Conservation (phyloP, 2,329 filamentous ascomycete genomes). For the Torrubiellomyces zombiae region DNA sequence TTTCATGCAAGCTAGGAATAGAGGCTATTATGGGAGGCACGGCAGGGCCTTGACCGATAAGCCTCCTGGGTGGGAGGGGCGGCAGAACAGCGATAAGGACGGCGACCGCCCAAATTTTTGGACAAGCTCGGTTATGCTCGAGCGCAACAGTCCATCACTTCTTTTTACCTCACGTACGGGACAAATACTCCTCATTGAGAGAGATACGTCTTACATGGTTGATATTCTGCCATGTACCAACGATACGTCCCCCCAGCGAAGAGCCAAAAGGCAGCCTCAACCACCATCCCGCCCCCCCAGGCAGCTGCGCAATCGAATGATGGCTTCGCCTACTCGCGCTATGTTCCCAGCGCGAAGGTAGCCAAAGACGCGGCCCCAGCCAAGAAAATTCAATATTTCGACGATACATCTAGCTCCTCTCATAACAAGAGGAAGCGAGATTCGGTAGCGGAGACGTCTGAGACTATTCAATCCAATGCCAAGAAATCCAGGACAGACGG, state of each 20-base stretch:
- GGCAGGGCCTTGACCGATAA: slow-evolving; percentile 9
- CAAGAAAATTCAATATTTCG: slow-evolving; percentile 10
- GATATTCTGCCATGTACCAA: slow-evolving; percentile 25
- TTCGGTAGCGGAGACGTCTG: slow-evolving; percentile 11
- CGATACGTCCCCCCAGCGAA: slow-evolving; percentile 23
- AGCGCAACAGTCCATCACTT: slow-evolving; percentile 1
- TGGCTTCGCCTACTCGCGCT: slow-evolving; percentile 21
- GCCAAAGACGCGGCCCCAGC: slow-evolving; percentile 4
- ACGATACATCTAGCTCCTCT: slow-evolving; percentile 11
- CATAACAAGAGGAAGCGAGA: slow-evolving; percentile 21
- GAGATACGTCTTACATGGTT: too few species aligned
- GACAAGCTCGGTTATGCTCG: slow-evolving; percentile 4
- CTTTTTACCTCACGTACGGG: too few species aligned
- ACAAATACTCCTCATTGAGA: too few species aligned
- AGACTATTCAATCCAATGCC: slow-evolving; percentile 12
- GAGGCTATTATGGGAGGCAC: not conserved
- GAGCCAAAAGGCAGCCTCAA: slow-evolving; percentile 6
- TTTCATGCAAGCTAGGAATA: slow-evolving; percentile 1
- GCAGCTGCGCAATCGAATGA: slow-evolving; percentile 4
- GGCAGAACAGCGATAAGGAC: slow-evolving; percentile 22
- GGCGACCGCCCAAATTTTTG: slow-evolving; percentile 18
- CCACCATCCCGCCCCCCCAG: slow-evolving; percentile 3
- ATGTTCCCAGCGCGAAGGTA: slow-evolving; percentile 18
- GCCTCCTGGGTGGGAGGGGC: slow-evolving; percentile 16
- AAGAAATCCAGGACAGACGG: slow-evolving; percentile 16